A percentile compares a stretch with the other conserved stretches of the same genome.
Conservation (phyloP, 192 early-diverging fungal species). For the Backusella luteola region DNA sequence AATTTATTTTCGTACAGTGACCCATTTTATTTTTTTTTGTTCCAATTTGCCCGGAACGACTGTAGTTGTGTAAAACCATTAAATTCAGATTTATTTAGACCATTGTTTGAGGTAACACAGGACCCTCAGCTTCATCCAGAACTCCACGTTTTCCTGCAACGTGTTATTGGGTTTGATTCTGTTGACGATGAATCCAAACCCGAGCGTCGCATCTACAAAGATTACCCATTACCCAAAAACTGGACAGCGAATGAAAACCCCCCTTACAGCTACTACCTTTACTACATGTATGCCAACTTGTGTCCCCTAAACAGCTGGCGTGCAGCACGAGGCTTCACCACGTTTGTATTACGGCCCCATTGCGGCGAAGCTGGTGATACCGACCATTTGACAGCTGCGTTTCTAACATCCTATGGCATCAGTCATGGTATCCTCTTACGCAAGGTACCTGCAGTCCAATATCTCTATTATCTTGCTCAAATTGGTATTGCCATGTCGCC, state of each 20-base stretch:
- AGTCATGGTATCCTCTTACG: slow-evolving; percentile 89
- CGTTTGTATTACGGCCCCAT: slow-evolving; percentile 91
- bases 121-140: slow-evolving; percentile 86
- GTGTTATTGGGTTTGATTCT: slow-evolving; percentile 90
- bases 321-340: slow-evolving; percentile 74
- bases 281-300: slow-evolving; percentile 90
- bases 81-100: slow-evolving; percentile 72
- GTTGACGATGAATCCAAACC: slow-evolving; percentile 95
- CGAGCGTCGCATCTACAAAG: slow-evolving; percentile 78
- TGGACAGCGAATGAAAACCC: slow-evolving; percentile 69
- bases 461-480: slow-evolving; percentile 91
- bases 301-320: slow-evolving; percentile 77
- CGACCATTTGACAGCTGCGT: slow-evolving; percentile 87
- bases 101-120: slow-evolving; percentile 86
- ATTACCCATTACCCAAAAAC: slow-evolving; percentile 66
- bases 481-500: slow-evolving; percentile 96
- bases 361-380: slow-evolving; percentile 94
- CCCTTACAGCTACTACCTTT: slow-evolving; percentile 92
- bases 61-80: background rate
- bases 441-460: slow-evolving; percentile 91
- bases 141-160: slow-evolving; percentile 83
- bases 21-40: no score
- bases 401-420: slow-evolving; percentile 83
- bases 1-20: no score
- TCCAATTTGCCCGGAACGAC: no score